Conservation (phyloP, 129 eudicot genomes). For the Flaveria brownii region DNA sequence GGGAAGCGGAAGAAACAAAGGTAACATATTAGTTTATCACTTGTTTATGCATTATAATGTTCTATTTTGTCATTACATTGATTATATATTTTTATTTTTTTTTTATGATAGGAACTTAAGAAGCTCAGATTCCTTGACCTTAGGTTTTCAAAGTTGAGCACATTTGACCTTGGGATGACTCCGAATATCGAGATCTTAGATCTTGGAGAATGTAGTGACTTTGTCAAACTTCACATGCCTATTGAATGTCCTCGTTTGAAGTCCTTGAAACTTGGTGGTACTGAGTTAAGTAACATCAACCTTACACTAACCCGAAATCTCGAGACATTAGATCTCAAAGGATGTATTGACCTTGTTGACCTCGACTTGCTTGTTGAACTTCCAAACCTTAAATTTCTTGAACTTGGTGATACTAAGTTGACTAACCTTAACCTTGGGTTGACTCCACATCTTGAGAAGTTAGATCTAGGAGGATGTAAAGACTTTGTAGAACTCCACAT, state of each 20-base stretch:
- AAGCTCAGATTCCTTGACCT: background rate
- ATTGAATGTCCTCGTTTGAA: background rate
- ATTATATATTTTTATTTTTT: background rate
- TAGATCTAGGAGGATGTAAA: background rate
- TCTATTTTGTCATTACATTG: background rate
- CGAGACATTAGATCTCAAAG: background rate
- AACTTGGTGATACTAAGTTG: background rate
- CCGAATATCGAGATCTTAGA: background rate
- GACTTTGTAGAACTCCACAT: background rate
- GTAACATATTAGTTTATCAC: background rate
- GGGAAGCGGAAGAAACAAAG: constrained; percentile 12
- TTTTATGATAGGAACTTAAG: background rate
- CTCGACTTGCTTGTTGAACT: background rate
- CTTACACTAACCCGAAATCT: constrained; percentile 5
- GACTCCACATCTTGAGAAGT: constrained; percentile 3
- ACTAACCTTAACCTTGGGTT: background rate
- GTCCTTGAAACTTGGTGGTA: background rate
- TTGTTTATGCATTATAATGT: background rate
- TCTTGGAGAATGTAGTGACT: background rate
- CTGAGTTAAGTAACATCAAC: background rate
- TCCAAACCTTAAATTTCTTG: constrained; percentile 1
- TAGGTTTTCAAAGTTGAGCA: background rate
- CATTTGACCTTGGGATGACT: background rate
- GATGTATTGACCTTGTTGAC: background rate
- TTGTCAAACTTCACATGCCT: background rate